These are phyloP conservation scores for Pseudogymnoascus sp. DNA, from an alignment of 2,329 filamentous ascomycete genomes.

Conservation along the genomic window DNA sequence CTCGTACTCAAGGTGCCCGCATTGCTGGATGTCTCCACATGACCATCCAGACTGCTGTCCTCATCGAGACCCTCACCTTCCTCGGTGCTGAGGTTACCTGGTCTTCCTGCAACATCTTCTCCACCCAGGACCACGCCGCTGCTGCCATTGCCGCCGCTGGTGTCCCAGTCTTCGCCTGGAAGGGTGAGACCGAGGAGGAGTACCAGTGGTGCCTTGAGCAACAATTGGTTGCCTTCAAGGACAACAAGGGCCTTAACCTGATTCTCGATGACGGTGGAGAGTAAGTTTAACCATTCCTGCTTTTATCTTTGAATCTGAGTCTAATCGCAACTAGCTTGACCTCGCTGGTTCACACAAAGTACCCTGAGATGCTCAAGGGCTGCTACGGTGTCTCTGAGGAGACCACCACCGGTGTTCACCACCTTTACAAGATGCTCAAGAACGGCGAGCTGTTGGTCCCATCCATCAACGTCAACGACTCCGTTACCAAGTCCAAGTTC, in stretches of 20 bases:
- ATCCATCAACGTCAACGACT: conserved; percentile 99
- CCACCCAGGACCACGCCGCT: conserved; percentile 95
- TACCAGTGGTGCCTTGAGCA: conserved; percentile 99
- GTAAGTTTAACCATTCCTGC: not conserved
- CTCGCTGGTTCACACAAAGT: conserved; percentile 92
- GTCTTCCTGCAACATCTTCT: conserved; percentile 99
- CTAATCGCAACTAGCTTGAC: conserved; percentile 50
- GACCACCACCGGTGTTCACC: conserved; percentile 99
- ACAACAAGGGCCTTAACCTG: conserved; percentile 91
- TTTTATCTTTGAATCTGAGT: not conserved
- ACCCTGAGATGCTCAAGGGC: conserved; percentile 95
- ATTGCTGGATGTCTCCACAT: conserved; percentile 98
- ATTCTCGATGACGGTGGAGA: conserved; percentile 99
- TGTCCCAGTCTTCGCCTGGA: conserved; percentile 74
- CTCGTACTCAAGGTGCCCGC: conserved; percentile 51
- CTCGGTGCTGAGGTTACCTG: conserved; percentile 98
- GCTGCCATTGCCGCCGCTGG: conserved; percentile 92
- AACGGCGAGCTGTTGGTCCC: conserved; percentile 81
- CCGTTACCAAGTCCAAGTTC: conserved; percentile 99
- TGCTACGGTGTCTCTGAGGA: conserved; percentile 99
- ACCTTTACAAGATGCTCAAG: conserved; percentile 98
- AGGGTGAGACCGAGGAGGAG: conserved; percentile 94
- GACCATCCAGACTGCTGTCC: conserved; percentile 99
- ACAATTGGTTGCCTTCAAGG: conserved; percentile 94
- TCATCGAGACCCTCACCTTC: conserved; percentile 92